Evolutionary conservation across 1,284 basidiomycete genomes (phyloP), one percentile per base, ranked within the genome.

Genomic region (Ustilago shanxiensis): DNA sequence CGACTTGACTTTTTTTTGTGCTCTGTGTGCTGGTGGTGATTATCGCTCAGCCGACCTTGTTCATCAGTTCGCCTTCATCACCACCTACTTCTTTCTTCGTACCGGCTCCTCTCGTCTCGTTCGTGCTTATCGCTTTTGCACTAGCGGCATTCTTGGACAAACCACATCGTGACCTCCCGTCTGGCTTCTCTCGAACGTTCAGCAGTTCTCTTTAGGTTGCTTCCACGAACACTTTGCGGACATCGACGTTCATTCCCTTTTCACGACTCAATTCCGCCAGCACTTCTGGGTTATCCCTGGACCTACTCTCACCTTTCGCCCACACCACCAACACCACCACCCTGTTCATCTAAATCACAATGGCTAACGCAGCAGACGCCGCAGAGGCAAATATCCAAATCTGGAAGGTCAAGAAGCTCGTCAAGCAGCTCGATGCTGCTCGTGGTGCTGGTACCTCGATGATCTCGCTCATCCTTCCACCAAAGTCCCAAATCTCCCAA

Each of bases 401-500:
- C 77, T 90, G 89, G 96, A 96, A 98, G 89, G 93, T 98, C 88
- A 95, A 97, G 89, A 98, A 98, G 90, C 93, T 85, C 71, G 83
- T 86, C 61, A 85, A 85, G 71, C 81, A 79, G 62, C 81, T 86
- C 50, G 78, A 85, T 63, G 75, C 72, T 49, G 84, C 84, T 59
- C 82, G 84, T 24, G 84, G 84, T 39, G 96, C 96, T 78, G 96
- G 96, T 79, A 99, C 96, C 66, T 97, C 95, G 83, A 99, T 99
- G 96, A 99, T 99, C 89, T 95, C 93, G 87, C 90, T 99, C 82
- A 96, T 99, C 87, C 90, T 98, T 67, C 95, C 95, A 26, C 95
- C 96, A 60, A 94, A 60, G 91, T 95, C 97, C 87, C 96, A 98
- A 91, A 93, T 99, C 86, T 95, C 95, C 54, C 93, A 95, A 80